Evolutionary conservation across 2,329 filamentous ascomycete species (phyloP), one percentile per base, ranked within the genome.

Genomic region (Clarireedia hainanense): DNA sequence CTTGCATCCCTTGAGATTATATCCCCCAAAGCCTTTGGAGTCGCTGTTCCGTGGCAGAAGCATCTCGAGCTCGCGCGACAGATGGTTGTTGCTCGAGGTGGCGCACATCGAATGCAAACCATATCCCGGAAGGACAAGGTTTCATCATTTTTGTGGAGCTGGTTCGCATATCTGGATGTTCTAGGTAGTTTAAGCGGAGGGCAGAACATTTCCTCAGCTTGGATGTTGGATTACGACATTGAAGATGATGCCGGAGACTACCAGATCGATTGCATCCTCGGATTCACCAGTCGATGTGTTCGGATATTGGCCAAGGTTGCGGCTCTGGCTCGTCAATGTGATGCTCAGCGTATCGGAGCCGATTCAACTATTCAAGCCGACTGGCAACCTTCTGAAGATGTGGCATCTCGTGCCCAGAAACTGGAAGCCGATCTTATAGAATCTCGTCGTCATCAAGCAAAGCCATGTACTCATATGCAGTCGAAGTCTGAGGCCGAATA

Each of bases 161-260:
- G 89, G 89, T 86, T 94, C 61, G 86, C 86, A 1, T 94, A 94
- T 70, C 78, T 95, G 20, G 89, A 94, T 65, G 83, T 94, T 1
- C 74, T 94, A 55, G 89, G 88, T 24, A 84, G 82, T 43, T 74
- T 95, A 26, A 84, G 74, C 54, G 87, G 86, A 15, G 79, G 80
- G 9, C 62, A 62, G 34, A 58, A 60, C 20, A 58, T 60, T 36
- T 62, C 59, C 23, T 62, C 65, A 1, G 50, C 59, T 27, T 68
- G 66, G 62, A 62, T 64, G 12, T 49, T 65, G 26, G 78, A 81
- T 58, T 77, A 78, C 56, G 75, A 75, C 4, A 66, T 73, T 4
- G 76, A 80, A 36, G 75, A 77, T 46, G 79, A 82, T 54, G 45
- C 47, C 23, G 79, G 85, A 60, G 85, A 81, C 47, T 83, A 80